These are phyloP conservation scores for Aspergillus nidulans DNA, from an alignment of 495 filamentous ascomycete species.

Conservation along the genomic window DNA sequence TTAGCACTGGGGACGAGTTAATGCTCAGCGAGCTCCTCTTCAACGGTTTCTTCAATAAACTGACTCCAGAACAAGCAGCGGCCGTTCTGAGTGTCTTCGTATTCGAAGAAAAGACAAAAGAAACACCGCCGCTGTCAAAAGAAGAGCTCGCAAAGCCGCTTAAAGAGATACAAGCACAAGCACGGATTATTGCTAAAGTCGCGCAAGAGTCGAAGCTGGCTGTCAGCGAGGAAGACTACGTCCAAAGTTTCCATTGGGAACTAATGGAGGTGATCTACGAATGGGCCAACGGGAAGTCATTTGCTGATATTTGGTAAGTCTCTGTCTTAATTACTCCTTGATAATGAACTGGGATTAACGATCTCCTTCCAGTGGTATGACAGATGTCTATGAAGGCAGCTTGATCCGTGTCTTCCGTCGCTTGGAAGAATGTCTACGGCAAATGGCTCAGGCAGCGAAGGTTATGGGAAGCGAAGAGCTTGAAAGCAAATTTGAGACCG, in stretches of 20 bases:
- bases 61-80: slow-evolving; percentile 80
- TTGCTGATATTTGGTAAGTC: slow-evolving; percentile 90
- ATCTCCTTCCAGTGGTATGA: slow-evolving; percentile 76
- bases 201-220: slow-evolving; percentile 88
- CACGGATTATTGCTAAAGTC: slow-evolving; percentile 82
- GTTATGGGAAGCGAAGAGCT: slow-evolving; percentile 97
- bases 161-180: slow-evolving; percentile 78
- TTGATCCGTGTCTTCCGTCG: slow-evolving; percentile 94
- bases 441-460: slow-evolving; percentile 94
- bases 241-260: slow-evolving; percentile 80
- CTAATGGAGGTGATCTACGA: slow-evolving; percentile 95
- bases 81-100: slow-evolving; percentile 88
- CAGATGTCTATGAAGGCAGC: slow-evolving; percentile 93
- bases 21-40: slow-evolving; percentile 90
- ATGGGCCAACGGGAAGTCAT: slow-evolving; percentile 88
- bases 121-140: slow-evolving; percentile 55
- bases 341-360: slow-evolving; percentile 9
- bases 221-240: slow-evolving; percentile 88
- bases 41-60: slow-evolving; percentile 95
- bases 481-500: slow-evolving; percentile 79
- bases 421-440: slow-evolving; percentile 89
- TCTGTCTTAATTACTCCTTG: not conserved
- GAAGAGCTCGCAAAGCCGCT: slow-evolving; percentile 84
- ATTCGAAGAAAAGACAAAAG: slow-evolving; percentile 88
- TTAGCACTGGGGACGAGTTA: slow-evolving; percentile 87